Evolutionary conservation across 2,329 filamentous ascomycete species (phyloP), one percentile per base, ranked within the genome.

Genomic region (Xylariaceae sp.): DNA sequence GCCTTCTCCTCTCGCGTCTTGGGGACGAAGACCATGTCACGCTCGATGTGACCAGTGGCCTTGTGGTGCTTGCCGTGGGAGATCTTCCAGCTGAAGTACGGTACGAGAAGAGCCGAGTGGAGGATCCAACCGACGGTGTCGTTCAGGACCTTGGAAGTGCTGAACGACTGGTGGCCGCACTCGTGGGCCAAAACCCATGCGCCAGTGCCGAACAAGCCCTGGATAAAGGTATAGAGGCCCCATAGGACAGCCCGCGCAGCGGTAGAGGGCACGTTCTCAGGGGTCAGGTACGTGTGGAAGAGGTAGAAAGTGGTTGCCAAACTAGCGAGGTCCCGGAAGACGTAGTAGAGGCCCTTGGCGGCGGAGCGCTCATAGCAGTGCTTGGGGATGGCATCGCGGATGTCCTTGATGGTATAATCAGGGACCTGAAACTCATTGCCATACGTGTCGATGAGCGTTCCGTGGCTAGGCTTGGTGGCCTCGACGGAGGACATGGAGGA

Each of bases 1-100:
- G 88, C 87, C 59, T 85, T 89, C 61, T 85, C 69, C 51, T 92
- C 80, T 43, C 89, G 83, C 40, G 88, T 95, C 68, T 87, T 87
- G 44, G 92, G 92, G n/a, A 97, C 74, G 63, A 96, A 97, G 48
- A 97, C 92, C 92, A 98, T 98, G 68, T 98, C 92, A 53, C 90
- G 87, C 69, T 94, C 88, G 69, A 98, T 82, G 74, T 98, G 80
- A 56, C 89, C 92, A 27, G 92, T 98, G 50, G 89, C 88, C 78
- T 97, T 97, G 85, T 98, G 92, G 74, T 98, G 92, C 80, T 95
- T 95, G 72, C 88, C 85, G 71, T 98, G 92, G 52, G 88, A 95
- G 68, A 97, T 89, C 72, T 98, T 94, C 92, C 92, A 98, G 62
- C 88, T 94, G 73, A 96, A 98, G 73, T 97, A 98, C 15, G 92